These are phyloP conservation scores for Groenewaldozyma salmanticensis DNA, from an alignment of 805 yeast species.

Conservation along the genomic window DNA sequence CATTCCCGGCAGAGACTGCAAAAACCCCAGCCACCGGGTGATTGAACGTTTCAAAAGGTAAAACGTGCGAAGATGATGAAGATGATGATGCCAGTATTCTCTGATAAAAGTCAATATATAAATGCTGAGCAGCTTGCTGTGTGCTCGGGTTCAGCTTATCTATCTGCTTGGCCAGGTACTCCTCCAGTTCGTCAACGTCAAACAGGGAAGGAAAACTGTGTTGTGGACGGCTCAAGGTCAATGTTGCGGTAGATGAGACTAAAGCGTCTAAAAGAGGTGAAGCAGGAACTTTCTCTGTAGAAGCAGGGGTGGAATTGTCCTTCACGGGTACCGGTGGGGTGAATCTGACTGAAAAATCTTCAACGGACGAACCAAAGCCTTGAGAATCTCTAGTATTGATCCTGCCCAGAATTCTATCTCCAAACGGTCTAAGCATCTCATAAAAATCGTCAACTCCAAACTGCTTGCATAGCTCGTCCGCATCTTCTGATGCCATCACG, in stretches of 20 bases:
- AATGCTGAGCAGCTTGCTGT: constrained; percentile 6
- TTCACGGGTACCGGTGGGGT: constrained; percentile 27
- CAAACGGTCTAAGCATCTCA: constrained; percentile 45
- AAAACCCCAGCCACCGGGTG: constrained; percentile 70
- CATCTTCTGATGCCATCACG: constrained; percentile 37
- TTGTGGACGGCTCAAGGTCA: constrained; percentile 2
- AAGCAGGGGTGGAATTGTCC: constrained; percentile 23
- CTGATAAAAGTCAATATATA: constrained; percentile 50
- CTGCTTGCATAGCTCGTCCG: constrained; percentile 35
- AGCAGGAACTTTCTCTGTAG: neutral
- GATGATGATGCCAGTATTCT: too few relatives aligned
- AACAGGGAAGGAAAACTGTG: constrained; percentile 24
- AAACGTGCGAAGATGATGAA: constrained; percentile 49
- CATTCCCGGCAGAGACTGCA: constrained; percentile 50
- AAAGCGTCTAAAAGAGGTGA: neutral
- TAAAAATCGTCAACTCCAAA: constrained; percentile 37
- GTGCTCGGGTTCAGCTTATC: constrained; percentile 3
- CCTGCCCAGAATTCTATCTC: constrained; percentile 40
- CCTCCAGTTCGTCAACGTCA: constrained; percentile 28
- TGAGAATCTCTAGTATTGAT: constrained; percentile 45
- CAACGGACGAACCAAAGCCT: constrained; percentile 38
- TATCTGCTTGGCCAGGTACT: constrained; percentile 13
- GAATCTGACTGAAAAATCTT: constrained; percentile 51
- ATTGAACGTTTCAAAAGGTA: constrained; percentile 76
- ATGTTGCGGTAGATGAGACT: constrained; percentile 1